Evolutionary conservation across 345 rosid species (phyloP).

Genomic region (Lumnitzera littorea): DNA sequence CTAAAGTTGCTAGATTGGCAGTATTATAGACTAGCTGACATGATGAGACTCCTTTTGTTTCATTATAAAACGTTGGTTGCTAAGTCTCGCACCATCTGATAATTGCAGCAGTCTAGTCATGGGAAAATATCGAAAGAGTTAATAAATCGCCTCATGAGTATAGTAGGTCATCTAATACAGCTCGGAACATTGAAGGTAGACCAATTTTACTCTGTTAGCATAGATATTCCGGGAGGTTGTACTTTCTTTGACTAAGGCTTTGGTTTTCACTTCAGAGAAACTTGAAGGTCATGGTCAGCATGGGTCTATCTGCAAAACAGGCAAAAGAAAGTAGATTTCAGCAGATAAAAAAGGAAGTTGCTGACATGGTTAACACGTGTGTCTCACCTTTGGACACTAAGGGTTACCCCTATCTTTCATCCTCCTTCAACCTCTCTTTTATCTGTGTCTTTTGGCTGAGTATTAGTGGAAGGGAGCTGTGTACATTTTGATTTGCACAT

Average conservation of each 20-base stretch:
- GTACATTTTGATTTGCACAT: no score
- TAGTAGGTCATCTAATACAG: constrained; percentile 87
- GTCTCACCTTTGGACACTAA: constrained; percentile 50
- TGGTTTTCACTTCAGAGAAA: constrained; percentile 56
- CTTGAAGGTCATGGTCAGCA: constrained; percentile 69
- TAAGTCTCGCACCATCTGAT: neutral
- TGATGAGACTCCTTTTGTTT: neutral
- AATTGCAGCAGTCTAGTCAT: constrained; percentile 59
- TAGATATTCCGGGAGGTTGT: constrained; percentile 1
- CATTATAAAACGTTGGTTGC: neutral
- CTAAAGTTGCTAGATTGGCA: constrained; percentile 25
- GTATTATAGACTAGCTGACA: constrained; percentile 4
- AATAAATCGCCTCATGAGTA: constrained; percentile 74
- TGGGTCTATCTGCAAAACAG: constrained; percentile 56
- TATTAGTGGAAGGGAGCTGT: neutral
- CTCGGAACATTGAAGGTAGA: constrained; percentile 88
- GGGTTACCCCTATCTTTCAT: constrained; percentile 25
- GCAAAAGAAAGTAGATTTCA: constrained; percentile 83
- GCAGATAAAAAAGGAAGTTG: constrained; percentile 70
- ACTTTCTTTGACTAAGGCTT: neutral
- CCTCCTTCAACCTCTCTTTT: neutral
- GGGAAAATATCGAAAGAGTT: constrained; percentile 77
- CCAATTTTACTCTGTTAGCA: neutral
- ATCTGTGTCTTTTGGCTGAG: neutral
- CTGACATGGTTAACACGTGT: constrained; percentile 58